Evolutionary conservation across 148 eudicot species (phyloP).

Genomic region (Cornus florida): DNA sequence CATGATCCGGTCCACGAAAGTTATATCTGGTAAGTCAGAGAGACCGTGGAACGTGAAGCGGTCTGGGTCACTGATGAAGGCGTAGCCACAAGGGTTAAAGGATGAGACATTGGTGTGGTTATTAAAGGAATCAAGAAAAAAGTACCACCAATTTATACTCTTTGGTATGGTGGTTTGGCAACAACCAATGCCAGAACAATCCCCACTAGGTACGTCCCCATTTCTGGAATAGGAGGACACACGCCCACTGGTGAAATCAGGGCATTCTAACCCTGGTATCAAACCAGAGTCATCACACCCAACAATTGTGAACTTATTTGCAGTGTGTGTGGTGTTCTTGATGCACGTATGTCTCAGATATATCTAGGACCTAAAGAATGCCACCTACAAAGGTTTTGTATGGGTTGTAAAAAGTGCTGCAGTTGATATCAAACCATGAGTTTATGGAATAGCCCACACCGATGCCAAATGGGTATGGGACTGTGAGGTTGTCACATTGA

Average conservation of each 20-base stretch:
- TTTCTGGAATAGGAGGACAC: constrained; percentile 10
- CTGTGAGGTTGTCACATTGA: constrained; percentile 24
- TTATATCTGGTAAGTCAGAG: constrained; percentile 10
- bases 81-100: constrained; percentile 21
- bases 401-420: constrained; percentile 28
- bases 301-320: constrained; percentile 35
- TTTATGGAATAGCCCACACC: constrained; percentile 30
- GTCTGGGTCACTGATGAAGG: constrained; percentile 15
- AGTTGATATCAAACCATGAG: constrained; percentile 23
- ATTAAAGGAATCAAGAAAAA: not conserved
- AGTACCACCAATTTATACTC: not conserved
- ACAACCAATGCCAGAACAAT: constrained; percentile 35
- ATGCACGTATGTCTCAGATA: constrained; percentile 8
- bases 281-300: constrained; percentile 41
- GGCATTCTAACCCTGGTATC: not conserved
- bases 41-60: constrained; percentile 16
- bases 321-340: constrained; percentile 12
- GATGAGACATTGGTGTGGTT: constrained; percentile 11
- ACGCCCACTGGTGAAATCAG: constrained; percentile 26
- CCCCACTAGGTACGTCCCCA: constrained; percentile 13
- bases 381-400: constrained; percentile 23
- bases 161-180: constrained; percentile 37
- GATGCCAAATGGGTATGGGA: constrained; percentile 53
- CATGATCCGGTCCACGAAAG: not conserved
- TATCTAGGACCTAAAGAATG: not conserved